Base-by-base conservation (phyloP, 352 stramenopile genomes). In the Phytophthora ohioensis region DNA sequence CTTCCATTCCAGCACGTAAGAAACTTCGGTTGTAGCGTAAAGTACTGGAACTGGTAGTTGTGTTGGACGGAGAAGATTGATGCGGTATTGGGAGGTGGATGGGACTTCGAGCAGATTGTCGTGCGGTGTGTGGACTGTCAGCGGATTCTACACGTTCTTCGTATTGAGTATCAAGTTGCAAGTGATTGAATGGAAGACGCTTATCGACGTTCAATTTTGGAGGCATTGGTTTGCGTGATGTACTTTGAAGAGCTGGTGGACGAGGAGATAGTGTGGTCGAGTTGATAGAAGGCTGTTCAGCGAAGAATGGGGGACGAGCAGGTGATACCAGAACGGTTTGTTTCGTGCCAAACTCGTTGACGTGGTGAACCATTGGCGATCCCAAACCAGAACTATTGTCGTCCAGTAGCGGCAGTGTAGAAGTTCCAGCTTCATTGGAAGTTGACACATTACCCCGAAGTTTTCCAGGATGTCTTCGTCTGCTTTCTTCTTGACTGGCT, bases 311-410 rank as follows among this genome's bases (percentile, higher is more conserved):
- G 10, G 85, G 76, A 13, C 82, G 85, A 6, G 79, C 69, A 2
- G 85, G 76, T 2, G 85, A 91, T 17, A 91, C 53, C 5, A 91
- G 75, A 11, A 93, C 75, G 52, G 85, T 75, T 42, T 93, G 83
- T 1, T 66, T 75, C 8, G 43, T 80, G 6, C 85, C 85, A 45
- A 91, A 91, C 59, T 91, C 83, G 65, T 93, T 93, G 59, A 87
- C 76, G 32, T 91, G 83, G 32, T 77, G 79, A 21, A 91, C 67
- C 12, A 93, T 79, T 34, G 90, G 78, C 7, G 67, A 46, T 2
- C 46, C 35, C 35, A 55, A 67, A 12, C 27, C 10, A 12, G 12
- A 32, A 35, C 11, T 55, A 43, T 51, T 65, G 45, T 76, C 61
- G 35, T 71, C 66, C 17, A 79, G 59, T 2, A 67, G n/a, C 5